These are phyloP conservation scores for Gypsophila paniculata DNA, from an alignment of 179 eudicot genomes.

Conservation along the genomic window DNA sequence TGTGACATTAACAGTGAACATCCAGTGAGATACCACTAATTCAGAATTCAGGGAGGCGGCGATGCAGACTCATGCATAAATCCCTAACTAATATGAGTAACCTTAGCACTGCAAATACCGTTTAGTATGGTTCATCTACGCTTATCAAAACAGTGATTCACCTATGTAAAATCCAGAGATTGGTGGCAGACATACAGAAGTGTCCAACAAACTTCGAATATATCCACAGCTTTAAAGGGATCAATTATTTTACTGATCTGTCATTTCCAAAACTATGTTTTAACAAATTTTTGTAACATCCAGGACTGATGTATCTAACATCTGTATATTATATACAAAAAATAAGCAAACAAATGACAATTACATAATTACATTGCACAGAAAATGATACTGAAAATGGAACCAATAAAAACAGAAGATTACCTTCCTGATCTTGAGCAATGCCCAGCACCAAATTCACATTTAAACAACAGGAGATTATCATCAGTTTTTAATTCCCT, in stretches of 20 bases:
- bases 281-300: not conserved
- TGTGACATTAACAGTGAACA: not conserved
- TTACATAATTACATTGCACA: not conserved
- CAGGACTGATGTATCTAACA: not conserved
- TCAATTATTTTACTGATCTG: not conserved
- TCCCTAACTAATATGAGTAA: not conserved
- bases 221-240: not conserved
- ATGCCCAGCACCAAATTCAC: conserved; percentile 89
- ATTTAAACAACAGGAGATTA: conserved; percentile 70
- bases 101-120: not conserved
- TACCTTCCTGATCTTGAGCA: conserved; percentile 90
- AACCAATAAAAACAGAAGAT: not conserved
- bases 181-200: not conserved
- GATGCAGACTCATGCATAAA: not conserved
- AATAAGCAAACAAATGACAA: not conserved
- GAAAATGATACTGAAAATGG: not conserved
- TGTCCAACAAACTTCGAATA: not conserved
- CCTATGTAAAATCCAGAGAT: not conserved
- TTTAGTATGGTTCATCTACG: not conserved
- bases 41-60: conserved; percentile 3
- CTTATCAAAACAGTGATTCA: too few relatives aligned
- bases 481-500: conserved; percentile 78
- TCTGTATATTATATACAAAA: not conserved
- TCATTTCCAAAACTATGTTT: not conserved
- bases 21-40: not conserved